Percentiles rank a stretch among this genome's conserved stretches.
Evolutionary conservation across 495 filamentous ascomycete genomes (phyloP).

Genomic region (Penicillium coffeae): DNA sequence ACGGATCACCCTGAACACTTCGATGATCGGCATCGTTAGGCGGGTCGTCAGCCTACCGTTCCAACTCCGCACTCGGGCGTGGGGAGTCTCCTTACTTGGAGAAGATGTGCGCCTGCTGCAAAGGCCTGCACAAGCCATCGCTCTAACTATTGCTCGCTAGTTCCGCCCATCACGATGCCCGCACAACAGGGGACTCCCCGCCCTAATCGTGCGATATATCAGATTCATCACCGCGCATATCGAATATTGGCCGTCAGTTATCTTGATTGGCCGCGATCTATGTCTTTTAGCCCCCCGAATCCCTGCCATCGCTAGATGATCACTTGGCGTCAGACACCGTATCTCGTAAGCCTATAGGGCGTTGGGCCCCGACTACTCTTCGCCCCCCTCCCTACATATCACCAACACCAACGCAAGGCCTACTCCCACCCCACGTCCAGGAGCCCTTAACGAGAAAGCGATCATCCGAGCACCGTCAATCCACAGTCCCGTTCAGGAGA

Average conservation of each 20-base stretch:
- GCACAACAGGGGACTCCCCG: too few species aligned
- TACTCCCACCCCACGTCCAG: background rate
- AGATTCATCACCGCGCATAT: background rate
- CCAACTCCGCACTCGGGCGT: background rate
- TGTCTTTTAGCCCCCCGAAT: background rate
- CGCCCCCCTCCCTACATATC: too few species aligned
- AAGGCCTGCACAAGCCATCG: too few species aligned
- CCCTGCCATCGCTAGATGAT: background rate
- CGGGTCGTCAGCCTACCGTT: background rate
- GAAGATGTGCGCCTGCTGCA: too few species aligned
- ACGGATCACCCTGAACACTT: too few species aligned
- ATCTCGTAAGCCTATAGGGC: background rate
- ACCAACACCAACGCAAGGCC: background rate
- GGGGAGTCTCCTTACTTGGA: too few species aligned
- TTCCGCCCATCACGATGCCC: too few species aligned
- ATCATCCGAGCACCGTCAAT: too few species aligned
- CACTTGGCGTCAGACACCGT: background rate
- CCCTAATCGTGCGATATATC: too few species aligned
- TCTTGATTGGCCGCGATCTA: background rate
- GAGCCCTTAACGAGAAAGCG: background rate
- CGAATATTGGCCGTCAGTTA: background rate
- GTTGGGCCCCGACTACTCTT: background rate
- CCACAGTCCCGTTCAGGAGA: too few species aligned
- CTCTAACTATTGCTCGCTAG: too few species aligned
- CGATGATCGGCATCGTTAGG: too few species aligned